A percentile compares a stretch with the other conserved stretches of the same genome.
These are phyloP conservation scores for Trichoderma sp. DNA, from an alignment of 2,329 filamentous ascomycete species.

Conservation along the genomic window DNA sequence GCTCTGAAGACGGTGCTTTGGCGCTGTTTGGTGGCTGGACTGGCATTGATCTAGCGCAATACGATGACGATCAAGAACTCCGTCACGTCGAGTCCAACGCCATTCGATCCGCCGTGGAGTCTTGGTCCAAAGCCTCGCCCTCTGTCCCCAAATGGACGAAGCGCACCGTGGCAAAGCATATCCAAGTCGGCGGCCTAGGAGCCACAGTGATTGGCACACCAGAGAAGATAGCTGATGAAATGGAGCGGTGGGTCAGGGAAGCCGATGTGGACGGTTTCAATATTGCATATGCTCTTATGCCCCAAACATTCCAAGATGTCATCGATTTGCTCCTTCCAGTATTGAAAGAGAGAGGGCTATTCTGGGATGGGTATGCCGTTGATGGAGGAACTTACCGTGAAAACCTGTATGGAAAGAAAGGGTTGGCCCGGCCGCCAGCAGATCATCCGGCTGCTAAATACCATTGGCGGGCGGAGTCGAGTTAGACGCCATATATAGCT, in stretches of 20 bases:
- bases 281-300: conserved; percentile 39
- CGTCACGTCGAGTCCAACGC: conserved; percentile 60
- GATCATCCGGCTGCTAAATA: conserved; percentile 41
- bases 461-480: conserved; percentile 38
- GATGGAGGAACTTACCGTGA: conserved; percentile 43
- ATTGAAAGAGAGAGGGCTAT: conserved; percentile 53
- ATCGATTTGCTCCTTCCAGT: conserved; percentile 63
- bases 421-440: conserved; percentile 33
- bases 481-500: background rate
- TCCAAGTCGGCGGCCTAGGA: conserved; percentile 33
- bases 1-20: conserved; percentile 58
- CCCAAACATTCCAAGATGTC: conserved; percentile 64
- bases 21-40: conserved; percentile 66
- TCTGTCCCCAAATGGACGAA: conserved; percentile 37
- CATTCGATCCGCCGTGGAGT: conserved; percentile 50
- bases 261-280: conserved; percentile 57
- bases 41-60: conserved; percentile 59
- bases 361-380: conserved; percentile 49
- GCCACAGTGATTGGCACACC: conserved; percentile 31
- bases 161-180: conserved; percentile 32
- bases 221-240: conserved; percentile 32
- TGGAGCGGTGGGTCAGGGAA: conserved; percentile 36
- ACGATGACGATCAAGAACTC: conserved; percentile 62
- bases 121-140: conserved; percentile 41
- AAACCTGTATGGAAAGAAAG: conserved; percentile 39